Conservation (phyloP, 2,329 filamentous ascomycete genomes). For the Ophiostoma quercus region DNA sequence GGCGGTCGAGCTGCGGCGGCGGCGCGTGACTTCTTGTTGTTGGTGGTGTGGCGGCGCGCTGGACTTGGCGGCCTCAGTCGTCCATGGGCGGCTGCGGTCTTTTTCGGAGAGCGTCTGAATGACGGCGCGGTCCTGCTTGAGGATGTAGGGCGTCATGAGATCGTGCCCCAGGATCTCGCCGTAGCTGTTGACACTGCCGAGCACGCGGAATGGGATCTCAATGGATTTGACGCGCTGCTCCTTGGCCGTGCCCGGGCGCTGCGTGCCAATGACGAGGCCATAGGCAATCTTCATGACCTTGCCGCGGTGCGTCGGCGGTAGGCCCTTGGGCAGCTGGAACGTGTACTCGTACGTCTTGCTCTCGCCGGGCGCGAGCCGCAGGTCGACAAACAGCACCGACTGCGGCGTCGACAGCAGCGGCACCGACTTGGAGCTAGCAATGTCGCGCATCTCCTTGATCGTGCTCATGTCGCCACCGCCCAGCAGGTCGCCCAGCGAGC, state of each 20-base stretch:
- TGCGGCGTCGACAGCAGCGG: conserved; percentile 92
- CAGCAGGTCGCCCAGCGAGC: conserved; percentile 81
- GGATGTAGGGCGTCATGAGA: conserved; percentile 86
- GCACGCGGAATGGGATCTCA: conserved; percentile 84
- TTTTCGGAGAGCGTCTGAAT: conserved; percentile 42
- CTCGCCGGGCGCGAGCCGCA: conserved; percentile 81
- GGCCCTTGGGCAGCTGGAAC: conserved; percentile 76
- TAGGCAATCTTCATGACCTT: conserved; percentile 93
- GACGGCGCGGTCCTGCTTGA: conserved; percentile 76
- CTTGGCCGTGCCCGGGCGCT: conserved; percentile 67
- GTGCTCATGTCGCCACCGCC: conserved; percentile 82
- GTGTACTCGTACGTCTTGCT: conserved; percentile 81
- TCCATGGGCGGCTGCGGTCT: conserved; percentile 30
- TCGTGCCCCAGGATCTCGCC: conserved; percentile 91
- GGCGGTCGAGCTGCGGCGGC: conserved; percentile 25
- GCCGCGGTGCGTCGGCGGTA: conserved; percentile 88
- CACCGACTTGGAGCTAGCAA: conserved; percentile 77
- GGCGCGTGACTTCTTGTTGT: conserved; percentile 10
- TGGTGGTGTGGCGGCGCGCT: conserved; percentile 22
- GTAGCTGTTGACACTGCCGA: conserved; percentile 84
- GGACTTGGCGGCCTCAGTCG: background rate
- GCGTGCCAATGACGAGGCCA: conserved; percentile 84
- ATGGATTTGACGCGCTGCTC: conserved; percentile 85
- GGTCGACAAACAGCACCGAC: conserved; percentile 90
- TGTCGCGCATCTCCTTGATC: conserved; percentile 90